Conservation (phyloP, 2,329 filamentous ascomycete genomes). For the Pseudocercospora fuligena region DNA sequence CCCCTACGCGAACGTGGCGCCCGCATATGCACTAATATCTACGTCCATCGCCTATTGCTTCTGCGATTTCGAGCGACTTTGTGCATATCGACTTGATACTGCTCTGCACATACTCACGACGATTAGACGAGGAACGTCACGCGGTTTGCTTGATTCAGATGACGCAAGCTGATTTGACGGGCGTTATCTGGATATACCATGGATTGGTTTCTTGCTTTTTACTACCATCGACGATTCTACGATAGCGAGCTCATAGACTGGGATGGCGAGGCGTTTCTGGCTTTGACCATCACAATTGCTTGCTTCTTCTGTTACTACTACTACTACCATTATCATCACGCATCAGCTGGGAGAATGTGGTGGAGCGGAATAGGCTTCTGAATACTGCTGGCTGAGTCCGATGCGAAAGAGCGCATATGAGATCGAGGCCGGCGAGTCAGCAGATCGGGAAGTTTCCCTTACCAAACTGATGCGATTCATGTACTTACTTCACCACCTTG, state of each 20-base stretch:
- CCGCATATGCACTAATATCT: background rate
- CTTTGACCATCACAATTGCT: background rate
- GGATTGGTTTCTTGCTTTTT: conserved; percentile 3
- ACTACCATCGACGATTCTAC: background rate
- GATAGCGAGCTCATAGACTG: background rate
- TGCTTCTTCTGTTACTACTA: background rate
- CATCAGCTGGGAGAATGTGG: background rate
- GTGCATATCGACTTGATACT: background rate
- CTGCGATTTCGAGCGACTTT: background rate
- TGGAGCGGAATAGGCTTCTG: background rate
- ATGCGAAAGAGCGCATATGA: background rate
- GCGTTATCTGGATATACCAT: conserved; percentile 11
- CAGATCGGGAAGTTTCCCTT: background rate
- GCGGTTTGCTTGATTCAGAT: background rate
- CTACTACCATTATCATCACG: background rate
- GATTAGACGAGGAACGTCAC: background rate
- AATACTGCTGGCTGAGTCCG: too few relatives aligned
- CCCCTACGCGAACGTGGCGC: background rate
- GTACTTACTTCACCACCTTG: background rate
- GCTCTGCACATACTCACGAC: conserved; percentile 8
- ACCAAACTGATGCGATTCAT: background rate
- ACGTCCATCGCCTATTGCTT: background rate
- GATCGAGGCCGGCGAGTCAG: background rate
- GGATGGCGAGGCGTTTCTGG: background rate
- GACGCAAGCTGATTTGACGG: background rate